Evolutionary conservation across 2,329 filamentous ascomycete species (phyloP), one percentile per base, ranked within the genome.

Genomic region (Neonectria neomacrospora): DNA sequence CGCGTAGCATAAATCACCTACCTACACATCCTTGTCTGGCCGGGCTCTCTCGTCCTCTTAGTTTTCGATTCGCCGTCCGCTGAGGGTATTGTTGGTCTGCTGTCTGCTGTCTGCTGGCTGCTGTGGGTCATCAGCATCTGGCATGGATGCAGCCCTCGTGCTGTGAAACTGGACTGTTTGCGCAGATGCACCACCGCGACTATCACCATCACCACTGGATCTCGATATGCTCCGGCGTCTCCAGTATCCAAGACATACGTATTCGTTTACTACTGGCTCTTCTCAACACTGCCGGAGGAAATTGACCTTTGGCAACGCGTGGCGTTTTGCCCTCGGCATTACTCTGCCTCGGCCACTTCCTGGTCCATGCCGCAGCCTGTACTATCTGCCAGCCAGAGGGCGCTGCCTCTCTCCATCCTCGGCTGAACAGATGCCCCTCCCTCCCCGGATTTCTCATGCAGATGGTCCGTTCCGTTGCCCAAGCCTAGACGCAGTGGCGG

Each of bases 371-470:
- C 50, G 48, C 51, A 57, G 18, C 37, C 39, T 26, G 37, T 64
- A 54, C 59, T 61, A 54, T 58, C 54, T 65, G 48, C 48, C 42
- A 58, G 42, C 14, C 37, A 41, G 42, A 45, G 39, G 14, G 58
- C 26, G 39, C 23, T 18, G n/a, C 20, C 30, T 61, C 44, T 54
- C 45, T 34, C 47, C 47, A 61, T 64, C 61, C 64, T 64, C 64
- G 61, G 64, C 61, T 64, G 37, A 56, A 5, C 30, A 30, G 44
- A 47, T 28, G 37, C 34, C 44, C 58, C 58, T 37, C 34, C 41
- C 45, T 55, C 58, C 65, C 65, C 65, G 63, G 63, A 67, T 67
- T 64, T 55, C 30, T 61, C 57, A 58, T 66, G 64, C 64, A 66
- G 64, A 66, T 58, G 54, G 37, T 56, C 58, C 20, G 26, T 32